A percentile compares a stretch with the other conserved stretches of the same genome.
These are phyloP conservation scores for Entoloma clypeatum DNA, from an alignment of 1,284 basidiomycete species.

Conservation along the genomic window DNA sequence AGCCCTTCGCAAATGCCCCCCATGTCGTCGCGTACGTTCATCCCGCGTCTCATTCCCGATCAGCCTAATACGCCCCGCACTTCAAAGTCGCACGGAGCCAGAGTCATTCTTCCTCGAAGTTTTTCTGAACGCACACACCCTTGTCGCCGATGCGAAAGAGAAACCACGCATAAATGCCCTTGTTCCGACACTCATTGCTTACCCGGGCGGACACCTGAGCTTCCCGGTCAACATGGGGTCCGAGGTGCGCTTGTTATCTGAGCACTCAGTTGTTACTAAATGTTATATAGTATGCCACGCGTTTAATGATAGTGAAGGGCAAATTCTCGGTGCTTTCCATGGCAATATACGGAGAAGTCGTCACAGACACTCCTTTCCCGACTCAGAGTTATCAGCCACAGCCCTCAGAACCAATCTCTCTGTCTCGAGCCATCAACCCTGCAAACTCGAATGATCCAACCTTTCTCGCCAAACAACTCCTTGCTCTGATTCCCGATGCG, in stretches of 20 bases:
- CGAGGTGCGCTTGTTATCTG: slow-evolving; percentile 43
- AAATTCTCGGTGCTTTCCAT: slow-evolving; percentile 62
- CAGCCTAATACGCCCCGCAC: slow-evolving; percentile 1
- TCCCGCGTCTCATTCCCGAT: slow-evolving; percentile 1
- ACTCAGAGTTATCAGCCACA: slow-evolving; percentile 32
- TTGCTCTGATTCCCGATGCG: slow-evolving; percentile 55
- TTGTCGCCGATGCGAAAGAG: slow-evolving; percentile 38
- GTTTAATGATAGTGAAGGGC: slow-evolving; percentile 75
- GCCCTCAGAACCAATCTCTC: slow-evolving; percentile 35
- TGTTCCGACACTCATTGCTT: slow-evolving; percentile 67
- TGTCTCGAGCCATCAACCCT: slow-evolving; percentile 54
- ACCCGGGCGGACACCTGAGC: slow-evolving; percentile 63
- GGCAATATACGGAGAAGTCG: slow-evolving; percentile 62
- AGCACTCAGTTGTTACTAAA: slow-evolving; percentile 11
- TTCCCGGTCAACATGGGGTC: slow-evolving; percentile 66
- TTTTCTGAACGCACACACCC: slow-evolving; percentile 60
- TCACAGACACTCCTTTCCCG: slow-evolving; percentile 32
- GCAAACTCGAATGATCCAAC: slow-evolving; percentile 58
- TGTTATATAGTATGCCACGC: slow-evolving; percentile 58
- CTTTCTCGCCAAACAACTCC: slow-evolving; percentile 52
- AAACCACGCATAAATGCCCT: slow-evolving; percentile 67
- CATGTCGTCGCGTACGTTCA: slow-evolving; percentile 59
- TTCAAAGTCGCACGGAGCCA: slow-evolving; percentile 60
- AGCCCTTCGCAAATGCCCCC: slow-evolving; percentile 56
- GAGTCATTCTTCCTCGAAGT: slow-evolving; percentile 68